Evolutionary conservation across 345 rosid genomes (phyloP), one percentile per base, ranked within the genome.

Genomic region (Citrus hindsii): DNA sequence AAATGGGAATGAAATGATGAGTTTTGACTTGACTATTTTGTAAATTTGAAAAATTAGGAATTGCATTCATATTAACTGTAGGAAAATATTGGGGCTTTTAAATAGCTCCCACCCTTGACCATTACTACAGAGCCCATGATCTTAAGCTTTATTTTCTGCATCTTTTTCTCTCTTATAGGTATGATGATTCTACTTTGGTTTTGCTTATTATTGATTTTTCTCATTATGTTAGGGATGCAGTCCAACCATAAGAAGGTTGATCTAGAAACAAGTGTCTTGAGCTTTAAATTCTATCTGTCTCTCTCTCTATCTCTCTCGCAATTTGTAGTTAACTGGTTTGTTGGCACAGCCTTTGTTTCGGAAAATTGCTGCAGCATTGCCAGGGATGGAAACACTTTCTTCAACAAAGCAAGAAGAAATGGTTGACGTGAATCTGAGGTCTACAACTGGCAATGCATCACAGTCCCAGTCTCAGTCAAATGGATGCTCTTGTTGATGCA

Each of bases 391-490:
- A 82, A 92, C 98, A 75, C 89, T 93, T 70, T 90, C 97, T 65
- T 90, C 97, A 64, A 88, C 94, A n/a, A 92, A 89, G 87, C 98
- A 90, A 83, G 98, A 93, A 79, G 98, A 92, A 79, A 90, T 92
- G 98, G 98, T 93, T 71, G 98, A 93, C 71, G 98, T 93, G 51
- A 93, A 93, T 84, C 94, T 93, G 58, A 92, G 86, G 87, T 90
- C 98, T 32, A 81, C 90, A 67, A 86, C 91, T 73, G 73, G 92
- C 51, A 92, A 89, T 74, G 82, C 91, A 30, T 88, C 98, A 66
- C 86, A 81, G 81, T 80, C 92, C 21, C 94, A 89, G 76, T 89
- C 84, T 75, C 93, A 93, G 74, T 77, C 97, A 2, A 92, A 94
- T 82, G 95, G 98, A 73, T 94, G 97, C 80, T 82, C 95, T 32